Percentiles rank a stretch among this genome's conserved stretches.
Conservation (phyloP, 1,284 basidiomycete species). For the Fomitopsis betulina region DNA sequence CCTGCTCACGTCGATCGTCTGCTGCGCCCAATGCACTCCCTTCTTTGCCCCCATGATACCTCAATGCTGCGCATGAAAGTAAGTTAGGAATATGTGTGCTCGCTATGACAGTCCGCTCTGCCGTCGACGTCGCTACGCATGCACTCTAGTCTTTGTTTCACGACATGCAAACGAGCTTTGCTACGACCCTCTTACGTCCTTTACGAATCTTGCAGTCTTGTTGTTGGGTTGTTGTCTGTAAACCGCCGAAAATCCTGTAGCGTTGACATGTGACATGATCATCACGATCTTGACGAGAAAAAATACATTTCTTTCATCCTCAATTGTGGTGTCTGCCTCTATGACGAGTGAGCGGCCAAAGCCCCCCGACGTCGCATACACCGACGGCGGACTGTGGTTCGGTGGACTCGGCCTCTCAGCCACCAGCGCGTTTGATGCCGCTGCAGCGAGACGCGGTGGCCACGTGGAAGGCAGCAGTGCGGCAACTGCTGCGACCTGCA, state of each 20-base stretch:
- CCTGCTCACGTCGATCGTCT: conserved; percentile 6
- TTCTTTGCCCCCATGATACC: conserved; percentile 4
- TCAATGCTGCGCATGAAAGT: conserved; percentile 9
- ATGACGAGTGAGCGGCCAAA: too few species aligned
- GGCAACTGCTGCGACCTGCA: not conserved
- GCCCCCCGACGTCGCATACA: too few species aligned
- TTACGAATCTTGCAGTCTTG: conserved; percentile 12
- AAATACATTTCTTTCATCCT: not conserved
- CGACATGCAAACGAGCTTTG: conserved; percentile 4
- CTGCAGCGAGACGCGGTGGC: not conserved
- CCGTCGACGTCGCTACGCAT: not conserved
- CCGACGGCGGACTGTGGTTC: not conserved
- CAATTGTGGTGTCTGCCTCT: not conserved
- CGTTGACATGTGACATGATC: conserved; percentile 8
- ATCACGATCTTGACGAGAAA: conserved; percentile 1
- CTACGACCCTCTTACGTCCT: conserved; percentile 16
- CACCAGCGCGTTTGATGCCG: not conserved
- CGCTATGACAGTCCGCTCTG: conserved; percentile 6
- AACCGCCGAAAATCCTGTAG: conserved; percentile 15
- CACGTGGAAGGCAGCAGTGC: not conserved
- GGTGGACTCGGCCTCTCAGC: not conserved
- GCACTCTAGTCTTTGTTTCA: conserved; percentile 1
- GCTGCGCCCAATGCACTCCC: conserved; percentile 4
- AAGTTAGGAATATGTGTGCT: conserved; percentile 7
- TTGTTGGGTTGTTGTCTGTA: conserved; percentile 5